Conservation (phyloP, 2,329 filamentous ascomycete species). For the Capronia americana region DNA sequence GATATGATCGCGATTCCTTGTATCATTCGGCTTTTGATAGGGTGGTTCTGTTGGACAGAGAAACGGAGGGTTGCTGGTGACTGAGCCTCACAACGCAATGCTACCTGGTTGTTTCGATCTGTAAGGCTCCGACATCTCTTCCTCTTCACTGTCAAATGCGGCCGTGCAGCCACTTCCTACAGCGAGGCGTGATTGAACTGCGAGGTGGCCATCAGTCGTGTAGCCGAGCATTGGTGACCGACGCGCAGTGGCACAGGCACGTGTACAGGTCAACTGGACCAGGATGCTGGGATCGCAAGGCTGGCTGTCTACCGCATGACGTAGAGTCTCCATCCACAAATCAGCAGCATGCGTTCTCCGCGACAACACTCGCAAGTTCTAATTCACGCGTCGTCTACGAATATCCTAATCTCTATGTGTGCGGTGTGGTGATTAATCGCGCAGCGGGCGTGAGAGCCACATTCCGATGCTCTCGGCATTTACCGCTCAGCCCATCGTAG, state of each 20-base stretch:
- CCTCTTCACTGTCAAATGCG: not conserved
- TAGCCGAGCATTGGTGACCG: not conserved
- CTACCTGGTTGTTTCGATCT: not conserved
- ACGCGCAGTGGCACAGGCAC: no score
- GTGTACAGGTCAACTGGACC: not conserved
- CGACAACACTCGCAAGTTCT: not conserved
- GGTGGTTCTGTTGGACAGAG: not conserved
- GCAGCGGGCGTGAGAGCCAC: constrained; percentile 3
- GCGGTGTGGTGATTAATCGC: not conserved
- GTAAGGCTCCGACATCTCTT: not conserved
- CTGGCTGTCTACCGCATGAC: not conserved
- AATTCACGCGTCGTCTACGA: not conserved
- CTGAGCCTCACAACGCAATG: not conserved
- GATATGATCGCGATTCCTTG: not conserved
- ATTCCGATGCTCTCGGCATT: constrained; percentile 89
- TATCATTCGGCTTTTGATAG: not conserved
- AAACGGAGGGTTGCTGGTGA: not conserved
- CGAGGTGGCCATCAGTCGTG: not conserved
- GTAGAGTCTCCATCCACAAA: not conserved
- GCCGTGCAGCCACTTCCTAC: not conserved
- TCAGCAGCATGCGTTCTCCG: not conserved
- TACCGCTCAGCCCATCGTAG: constrained; percentile 92
- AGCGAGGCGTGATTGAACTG: not conserved
- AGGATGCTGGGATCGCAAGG: not conserved
- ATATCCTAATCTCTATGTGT: not conserved